Evolutionary conservation across 768 basidiomycete species (phyloP).

Genomic region (Suillus lakei): DNA sequence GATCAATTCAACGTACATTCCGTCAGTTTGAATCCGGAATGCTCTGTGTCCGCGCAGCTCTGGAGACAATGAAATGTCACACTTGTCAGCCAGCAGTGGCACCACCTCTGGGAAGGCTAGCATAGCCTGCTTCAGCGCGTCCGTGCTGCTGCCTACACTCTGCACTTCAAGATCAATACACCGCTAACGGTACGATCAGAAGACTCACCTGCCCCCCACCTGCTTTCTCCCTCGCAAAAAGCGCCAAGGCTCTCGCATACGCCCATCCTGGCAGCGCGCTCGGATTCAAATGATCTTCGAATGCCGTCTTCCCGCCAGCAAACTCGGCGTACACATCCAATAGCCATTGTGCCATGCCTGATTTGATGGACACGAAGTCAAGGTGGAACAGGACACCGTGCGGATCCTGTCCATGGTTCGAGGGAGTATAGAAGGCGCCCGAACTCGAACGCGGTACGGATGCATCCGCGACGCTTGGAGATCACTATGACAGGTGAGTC

Average conservation of each 20-base stretch:
- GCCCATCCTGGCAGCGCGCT: slow-evolving; percentile 77
- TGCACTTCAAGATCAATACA: background rate
- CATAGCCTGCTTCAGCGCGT: slow-evolving; percentile 75
- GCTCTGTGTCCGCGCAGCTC: slow-evolving; percentile 62
- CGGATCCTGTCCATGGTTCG: slow-evolving; percentile 87
- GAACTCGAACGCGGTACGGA: slow-evolving; percentile 90
- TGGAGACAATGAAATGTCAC: slow-evolving; percentile 67
- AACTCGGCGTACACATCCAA: slow-evolving; percentile 57
- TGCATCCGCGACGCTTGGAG: slow-evolving; percentile 88
- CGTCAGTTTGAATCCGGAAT: slow-evolving; percentile 73
- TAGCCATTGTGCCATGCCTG: slow-evolving; percentile 81
- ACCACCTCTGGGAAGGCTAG: slow-evolving; percentile 80
- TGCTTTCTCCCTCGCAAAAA: slow-evolving; percentile 54
- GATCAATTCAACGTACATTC: slow-evolving; percentile 48
- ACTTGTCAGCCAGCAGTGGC: slow-evolving; percentile 83
- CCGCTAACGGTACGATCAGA: background rate
- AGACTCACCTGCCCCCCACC: slow-evolving; percentile 43
- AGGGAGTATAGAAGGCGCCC: slow-evolving; percentile 83
- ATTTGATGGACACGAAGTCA: slow-evolving; percentile 85
- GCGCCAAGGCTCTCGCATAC: slow-evolving; percentile 71
- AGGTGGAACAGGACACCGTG: slow-evolving; percentile 85
- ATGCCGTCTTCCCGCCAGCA: slow-evolving; percentile 11
- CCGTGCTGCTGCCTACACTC: slow-evolving; percentile 49
- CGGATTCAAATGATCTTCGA: slow-evolving; percentile 45
- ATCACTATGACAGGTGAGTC: slow-evolving; percentile 52